Evolutionary conservation across 306 rosid species (phyloP).

Genomic region (Sphenostylis stenocarpa): DNA sequence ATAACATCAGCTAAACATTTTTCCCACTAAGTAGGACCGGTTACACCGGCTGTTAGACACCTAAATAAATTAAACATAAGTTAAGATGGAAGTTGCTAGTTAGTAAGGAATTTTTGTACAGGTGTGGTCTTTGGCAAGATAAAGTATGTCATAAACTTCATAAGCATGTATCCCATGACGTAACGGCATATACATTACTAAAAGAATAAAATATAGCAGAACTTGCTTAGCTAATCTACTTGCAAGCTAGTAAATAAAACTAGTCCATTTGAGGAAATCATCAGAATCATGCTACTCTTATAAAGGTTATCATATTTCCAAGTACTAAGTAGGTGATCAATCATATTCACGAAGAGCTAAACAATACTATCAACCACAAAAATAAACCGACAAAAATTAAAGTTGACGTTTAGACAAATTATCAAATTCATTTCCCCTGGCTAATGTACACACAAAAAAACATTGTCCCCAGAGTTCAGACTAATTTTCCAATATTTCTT

Average conservation of each 20-base stretch:
- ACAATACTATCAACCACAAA: background rate
- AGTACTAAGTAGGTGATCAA: background rate
- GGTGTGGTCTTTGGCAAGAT: slow-evolving; percentile 9
- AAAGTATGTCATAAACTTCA: background rate
- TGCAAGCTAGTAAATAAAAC: background rate
- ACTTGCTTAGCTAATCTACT: slow-evolving; percentile 1
- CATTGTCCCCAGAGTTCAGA: background rate
- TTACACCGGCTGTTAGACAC: background rate
- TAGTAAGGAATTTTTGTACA: slow-evolving; percentile 4
- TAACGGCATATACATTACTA: background rate
- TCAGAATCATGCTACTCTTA: background rate
- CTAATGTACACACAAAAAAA: background rate
- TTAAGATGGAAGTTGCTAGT: slow-evolving; percentile 7
- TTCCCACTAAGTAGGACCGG: background rate
- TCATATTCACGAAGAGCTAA: background rate
- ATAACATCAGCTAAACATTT: background rate
- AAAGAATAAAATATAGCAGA: background rate
- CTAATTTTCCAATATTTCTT: slow-evolving; percentile 7
- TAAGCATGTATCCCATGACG: background rate
- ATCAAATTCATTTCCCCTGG: background rate
- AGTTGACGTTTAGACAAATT: background rate
- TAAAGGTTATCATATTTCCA: background rate
- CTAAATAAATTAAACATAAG: background rate
- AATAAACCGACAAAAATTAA: background rate
- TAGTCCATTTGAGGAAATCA: slow-evolving; percentile 1